These are phyloP conservation scores for Saccharomyces mikatae DNA, from an alignment of 805 yeast species.

Conservation along the genomic window DNA sequence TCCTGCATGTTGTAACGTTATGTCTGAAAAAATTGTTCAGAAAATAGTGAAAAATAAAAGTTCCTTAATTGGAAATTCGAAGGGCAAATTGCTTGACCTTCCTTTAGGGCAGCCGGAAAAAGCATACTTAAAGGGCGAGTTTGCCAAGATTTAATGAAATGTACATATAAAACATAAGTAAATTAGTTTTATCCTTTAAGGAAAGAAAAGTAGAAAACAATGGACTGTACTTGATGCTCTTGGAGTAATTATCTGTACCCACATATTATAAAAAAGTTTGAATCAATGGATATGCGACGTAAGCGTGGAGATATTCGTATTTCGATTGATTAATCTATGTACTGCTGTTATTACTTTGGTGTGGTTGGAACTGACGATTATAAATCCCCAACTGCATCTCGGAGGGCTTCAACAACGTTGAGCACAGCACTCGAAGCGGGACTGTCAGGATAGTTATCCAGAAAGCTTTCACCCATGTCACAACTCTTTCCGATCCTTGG, in stretches of 20 bases:
- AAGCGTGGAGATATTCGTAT: not conserved
- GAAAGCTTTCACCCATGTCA: conserved; percentile 77
- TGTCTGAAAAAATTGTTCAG: conserved; percentile 39
- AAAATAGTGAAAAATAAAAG: conserved; percentile 3
- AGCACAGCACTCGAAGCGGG: conserved; percentile 86
- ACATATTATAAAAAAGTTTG: not conserved
- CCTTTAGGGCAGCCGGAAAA: conserved; percentile 25
- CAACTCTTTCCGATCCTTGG: conserved; percentile 88
- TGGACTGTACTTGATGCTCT: not conserved
- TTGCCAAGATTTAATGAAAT: not conserved
- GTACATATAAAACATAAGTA: not conserved
- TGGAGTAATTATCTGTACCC: not conserved
- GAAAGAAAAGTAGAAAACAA: not conserved
- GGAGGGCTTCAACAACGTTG: conserved; percentile 66
- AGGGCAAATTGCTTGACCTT: conserved; percentile 10
- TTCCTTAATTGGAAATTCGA: not conserved
- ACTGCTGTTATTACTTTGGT: not conserved
- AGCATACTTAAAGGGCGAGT: conserved; percentile 29
- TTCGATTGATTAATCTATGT: not conserved
- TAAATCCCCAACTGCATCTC: conserved; percentile 44
- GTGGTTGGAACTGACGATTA: conserved; percentile 17
- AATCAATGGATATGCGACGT: not conserved
- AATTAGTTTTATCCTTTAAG: not conserved
- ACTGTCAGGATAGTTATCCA: conserved; percentile 79
- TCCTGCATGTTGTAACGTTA: conserved; percentile 45